Percentiles rank a stretch among this genome's conserved stretches.
Conservation (phyloP, 1,284 basidiomycete genomes). For the Lentinula novae-zelandiae region DNA sequence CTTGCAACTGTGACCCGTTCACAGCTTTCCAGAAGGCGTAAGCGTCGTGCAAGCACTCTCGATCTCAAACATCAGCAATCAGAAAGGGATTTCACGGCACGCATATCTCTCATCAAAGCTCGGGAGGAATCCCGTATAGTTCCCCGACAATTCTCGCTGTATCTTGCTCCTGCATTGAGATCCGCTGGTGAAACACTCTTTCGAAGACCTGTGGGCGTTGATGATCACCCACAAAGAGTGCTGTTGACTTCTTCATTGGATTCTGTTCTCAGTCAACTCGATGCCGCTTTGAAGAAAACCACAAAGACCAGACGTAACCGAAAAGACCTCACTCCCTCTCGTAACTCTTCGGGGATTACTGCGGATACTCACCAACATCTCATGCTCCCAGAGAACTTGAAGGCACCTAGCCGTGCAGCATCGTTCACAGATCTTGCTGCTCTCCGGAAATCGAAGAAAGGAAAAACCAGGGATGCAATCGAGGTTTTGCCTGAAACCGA, state of each 20-base stretch:
- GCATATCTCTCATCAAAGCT: conserved; percentile 52
- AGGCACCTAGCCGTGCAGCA: conserved; percentile 24
- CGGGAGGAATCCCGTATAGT: conserved; percentile 55
- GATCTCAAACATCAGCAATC: conserved; percentile 48
- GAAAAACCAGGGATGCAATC: conserved; percentile 16
- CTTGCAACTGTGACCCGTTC: conserved; percentile 35
- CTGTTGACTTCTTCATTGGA: conserved; percentile 58
- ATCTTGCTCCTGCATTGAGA: conserved; percentile 43
- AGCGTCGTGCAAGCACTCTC: conserved; percentile 40
- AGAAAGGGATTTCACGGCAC: conserved; percentile 52
- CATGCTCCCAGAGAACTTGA: conserved; percentile 30
- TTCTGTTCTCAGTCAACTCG: conserved; percentile 53
- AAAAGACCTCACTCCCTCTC: conserved; percentile 18
- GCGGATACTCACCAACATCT: conserved; percentile 28
- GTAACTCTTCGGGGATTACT: background rate
- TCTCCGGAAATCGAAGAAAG: conserved; percentile 36
- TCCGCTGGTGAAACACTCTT: conserved; percentile 2
- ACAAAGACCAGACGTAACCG: conserved; percentile 32
- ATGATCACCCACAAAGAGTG: conserved; percentile 29
- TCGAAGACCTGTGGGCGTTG: background rate
- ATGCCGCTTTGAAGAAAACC: conserved; percentile 44
- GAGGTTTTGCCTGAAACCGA: conserved; percentile 3
- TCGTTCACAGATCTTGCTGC: conserved; percentile 26
- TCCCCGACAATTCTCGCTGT: conserved; percentile 65
- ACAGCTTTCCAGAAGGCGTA: conserved; percentile 37